A percentile compares a stretch with the other conserved stretches of the same genome.
Evolutionary conservation across 805 yeast genomes (phyloP).

Genomic region (Starmerella tilneyi): DNA sequence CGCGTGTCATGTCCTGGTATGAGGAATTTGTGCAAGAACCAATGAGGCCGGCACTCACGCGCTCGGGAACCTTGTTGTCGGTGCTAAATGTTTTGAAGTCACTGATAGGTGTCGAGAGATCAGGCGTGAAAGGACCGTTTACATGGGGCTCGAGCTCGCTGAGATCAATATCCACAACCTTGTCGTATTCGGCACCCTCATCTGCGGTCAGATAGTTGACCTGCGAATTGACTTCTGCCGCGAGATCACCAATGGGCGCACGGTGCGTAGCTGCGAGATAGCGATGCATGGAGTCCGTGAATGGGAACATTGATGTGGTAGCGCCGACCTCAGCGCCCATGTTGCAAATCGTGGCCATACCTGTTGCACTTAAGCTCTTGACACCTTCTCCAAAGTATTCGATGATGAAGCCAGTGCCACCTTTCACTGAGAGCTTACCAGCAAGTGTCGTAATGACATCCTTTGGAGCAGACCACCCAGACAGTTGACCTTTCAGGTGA

Average conservation of each 20-base stretch:
- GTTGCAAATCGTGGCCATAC: conserved; percentile 99
- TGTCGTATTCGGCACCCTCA: conserved; percentile 80
- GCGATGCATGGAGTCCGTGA: conserved; percentile 65
- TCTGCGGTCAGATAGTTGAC: conserved; percentile 70
- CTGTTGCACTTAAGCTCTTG: conserved; percentile 79
- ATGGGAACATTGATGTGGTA: conserved; percentile 95
- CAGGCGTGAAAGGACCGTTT: conserved; percentile 98
- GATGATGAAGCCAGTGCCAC: conserved; percentile 94
- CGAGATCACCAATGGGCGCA: conserved; percentile 71
- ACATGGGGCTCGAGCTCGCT: conserved; percentile 83
- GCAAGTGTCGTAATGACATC: conserved; percentile 90
- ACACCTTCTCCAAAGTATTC: conserved; percentile 98
- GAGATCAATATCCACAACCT: conserved; percentile 82
- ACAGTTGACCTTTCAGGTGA: conserved; percentile 75
- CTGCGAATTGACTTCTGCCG: conserved; percentile 46
- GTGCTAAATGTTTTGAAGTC: conserved; percentile 62
- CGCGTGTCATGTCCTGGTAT: conserved; percentile 96
- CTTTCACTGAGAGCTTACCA: conserved; percentile 86
- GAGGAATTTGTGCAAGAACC: conserved; percentile 99
- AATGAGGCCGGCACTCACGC: conserved; percentile 83
- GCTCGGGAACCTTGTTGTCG: conserved; percentile 74
- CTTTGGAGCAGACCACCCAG: conserved; percentile 95
- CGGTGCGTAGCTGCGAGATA: conserved; percentile 80
- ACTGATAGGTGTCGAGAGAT: conserved; percentile 85
- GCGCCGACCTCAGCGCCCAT: conserved; percentile 99